Percentiles rank a stretch among this genome's conserved stretches.
These are phyloP conservation scores for Xylaria bambusicola DNA, from an alignment of 495 filamentous ascomycete genomes.

Conservation along the genomic window DNA sequence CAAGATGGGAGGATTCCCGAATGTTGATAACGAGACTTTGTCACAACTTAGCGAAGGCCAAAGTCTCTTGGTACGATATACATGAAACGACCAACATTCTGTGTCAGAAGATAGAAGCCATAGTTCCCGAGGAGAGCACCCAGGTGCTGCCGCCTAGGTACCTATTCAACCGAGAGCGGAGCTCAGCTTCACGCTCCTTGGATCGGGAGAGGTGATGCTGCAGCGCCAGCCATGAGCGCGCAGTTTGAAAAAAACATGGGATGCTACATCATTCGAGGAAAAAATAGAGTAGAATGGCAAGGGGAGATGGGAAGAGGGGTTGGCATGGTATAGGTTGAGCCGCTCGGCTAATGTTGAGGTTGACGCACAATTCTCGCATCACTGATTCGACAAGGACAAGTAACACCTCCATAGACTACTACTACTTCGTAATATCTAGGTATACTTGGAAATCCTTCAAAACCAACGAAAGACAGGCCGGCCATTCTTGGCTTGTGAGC, in stretches of 20 bases:
- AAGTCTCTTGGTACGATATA: no score
- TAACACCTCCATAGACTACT: no score
- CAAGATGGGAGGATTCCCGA: not conserved
- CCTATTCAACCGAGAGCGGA: not conserved
- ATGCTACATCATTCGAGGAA: not conserved
- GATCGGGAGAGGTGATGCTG: not conserved
- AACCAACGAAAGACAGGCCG: no score
- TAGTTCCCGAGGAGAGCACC: no score
- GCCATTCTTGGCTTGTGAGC: constrained; percentile 5
- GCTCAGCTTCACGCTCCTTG: not conserved
- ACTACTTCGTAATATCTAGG: no score
- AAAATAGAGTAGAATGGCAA: not conserved
- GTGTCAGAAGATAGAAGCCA: no score
- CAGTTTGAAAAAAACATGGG: constrained; percentile 11
- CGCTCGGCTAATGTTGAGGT: constrained; percentile 16
- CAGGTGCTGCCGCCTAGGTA: no score
- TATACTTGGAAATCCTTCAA: no score
- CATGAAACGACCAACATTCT: no score
- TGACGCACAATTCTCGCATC: no score
- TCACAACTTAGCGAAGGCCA: not conserved
- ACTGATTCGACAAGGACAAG: no score
- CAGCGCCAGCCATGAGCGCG: constrained; percentile 2
- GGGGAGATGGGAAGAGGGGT: not conserved
- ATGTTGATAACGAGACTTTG: not conserved
- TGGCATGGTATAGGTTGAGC: not conserved